These are phyloP conservation scores for Austroboletus niveus DNA, from an alignment of 1,284 basidiomycete genomes.

Conservation along the genomic window DNA sequence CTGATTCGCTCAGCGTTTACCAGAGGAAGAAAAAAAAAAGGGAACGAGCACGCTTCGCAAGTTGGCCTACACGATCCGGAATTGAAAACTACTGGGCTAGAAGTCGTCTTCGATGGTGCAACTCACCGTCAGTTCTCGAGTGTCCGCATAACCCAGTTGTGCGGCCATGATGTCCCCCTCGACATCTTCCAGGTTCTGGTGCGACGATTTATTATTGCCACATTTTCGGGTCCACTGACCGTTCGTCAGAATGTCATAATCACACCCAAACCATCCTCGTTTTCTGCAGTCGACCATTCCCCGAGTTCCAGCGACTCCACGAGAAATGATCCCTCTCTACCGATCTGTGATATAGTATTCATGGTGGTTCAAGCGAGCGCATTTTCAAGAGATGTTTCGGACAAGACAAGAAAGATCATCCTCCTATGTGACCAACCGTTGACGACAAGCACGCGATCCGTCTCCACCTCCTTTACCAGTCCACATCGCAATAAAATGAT, in stretches of 20 bases:
- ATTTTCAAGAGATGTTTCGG: neutral
- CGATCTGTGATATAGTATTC: constrained; percentile 8
- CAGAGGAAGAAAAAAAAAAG: neutral
- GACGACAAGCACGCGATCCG: constrained; percentile 9
- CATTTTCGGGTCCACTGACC: neutral
- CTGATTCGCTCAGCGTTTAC: too few relatives aligned
- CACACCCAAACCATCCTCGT: neutral
- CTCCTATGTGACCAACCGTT: constrained; percentile 6
- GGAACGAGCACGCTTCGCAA: constrained; percentile 10
- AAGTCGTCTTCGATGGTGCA: constrained; percentile 3
- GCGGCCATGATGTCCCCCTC: neutral
- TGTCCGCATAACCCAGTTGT: neutral
- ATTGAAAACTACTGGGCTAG: constrained; percentile 1
- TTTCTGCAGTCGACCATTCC: neutral
- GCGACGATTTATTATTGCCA: neutral
- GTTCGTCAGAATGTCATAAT: neutral
- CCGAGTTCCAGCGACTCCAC: neutral
- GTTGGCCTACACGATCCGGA: neutral
- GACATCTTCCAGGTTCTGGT: neutral
- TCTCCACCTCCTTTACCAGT: constrained; percentile 10
- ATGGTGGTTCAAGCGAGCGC: neutral
- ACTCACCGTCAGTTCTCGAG: neutral
- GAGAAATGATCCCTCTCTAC: constrained; percentile 2
- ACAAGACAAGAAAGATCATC: neutral
- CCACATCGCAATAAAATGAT: neutral